phyloP scores from a whole-genome alignment of 2,329 filamentous ascomycete species.

The Lecanicillium sp. region DNA sequence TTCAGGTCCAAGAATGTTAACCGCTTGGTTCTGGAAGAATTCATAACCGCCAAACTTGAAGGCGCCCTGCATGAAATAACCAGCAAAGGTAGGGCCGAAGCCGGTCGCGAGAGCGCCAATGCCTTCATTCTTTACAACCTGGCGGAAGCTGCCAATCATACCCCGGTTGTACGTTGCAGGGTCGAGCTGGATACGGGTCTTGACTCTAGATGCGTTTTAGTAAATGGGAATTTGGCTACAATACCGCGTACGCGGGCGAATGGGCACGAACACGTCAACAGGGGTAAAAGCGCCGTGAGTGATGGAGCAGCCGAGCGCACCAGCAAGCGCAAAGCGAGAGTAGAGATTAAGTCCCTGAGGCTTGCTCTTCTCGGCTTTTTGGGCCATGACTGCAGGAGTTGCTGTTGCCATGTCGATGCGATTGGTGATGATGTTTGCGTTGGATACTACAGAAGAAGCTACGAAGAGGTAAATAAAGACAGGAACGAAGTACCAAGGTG shows the following conservation, averaged over 20 bases:
- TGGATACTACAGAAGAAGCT: no score
- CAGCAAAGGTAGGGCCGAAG: slow-evolving; percentile 75
- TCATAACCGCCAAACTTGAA: slow-evolving; percentile 95
- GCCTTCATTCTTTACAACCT: slow-evolving; percentile 79
- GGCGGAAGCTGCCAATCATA: slow-evolving; percentile 77
- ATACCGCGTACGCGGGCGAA: no score
- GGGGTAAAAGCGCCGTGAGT: slow-evolving; percentile 88
- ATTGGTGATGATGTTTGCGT: background rate
- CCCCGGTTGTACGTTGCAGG: slow-evolving; percentile 82
- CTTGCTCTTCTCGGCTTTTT: slow-evolving; percentile 19
- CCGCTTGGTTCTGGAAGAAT: slow-evolving; percentile 90
- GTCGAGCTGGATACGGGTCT: slow-evolving; percentile 93
- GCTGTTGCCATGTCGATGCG: slow-evolving; percentile 4
- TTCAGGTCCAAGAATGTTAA: slow-evolving; percentile 72
- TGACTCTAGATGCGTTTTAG: slow-evolving; percentile 57
- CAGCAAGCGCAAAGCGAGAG: slow-evolving; percentile 84
- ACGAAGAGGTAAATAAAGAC: no score
- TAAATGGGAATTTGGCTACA: background rate
- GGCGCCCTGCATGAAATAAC: slow-evolving; percentile 90
- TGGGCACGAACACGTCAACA: slow-evolving; percentile 78
- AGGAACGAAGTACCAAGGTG: no score
- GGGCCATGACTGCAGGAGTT: slow-evolving; percentile 7
- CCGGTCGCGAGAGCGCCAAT: slow-evolving; percentile 80
- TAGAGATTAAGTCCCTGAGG: slow-evolving; percentile 55
- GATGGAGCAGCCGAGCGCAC: slow-evolving; percentile 87